Base-by-base conservation (phyloP, 768 basidiomycete genomes). In the Leucocoprinus sp. region DNA sequence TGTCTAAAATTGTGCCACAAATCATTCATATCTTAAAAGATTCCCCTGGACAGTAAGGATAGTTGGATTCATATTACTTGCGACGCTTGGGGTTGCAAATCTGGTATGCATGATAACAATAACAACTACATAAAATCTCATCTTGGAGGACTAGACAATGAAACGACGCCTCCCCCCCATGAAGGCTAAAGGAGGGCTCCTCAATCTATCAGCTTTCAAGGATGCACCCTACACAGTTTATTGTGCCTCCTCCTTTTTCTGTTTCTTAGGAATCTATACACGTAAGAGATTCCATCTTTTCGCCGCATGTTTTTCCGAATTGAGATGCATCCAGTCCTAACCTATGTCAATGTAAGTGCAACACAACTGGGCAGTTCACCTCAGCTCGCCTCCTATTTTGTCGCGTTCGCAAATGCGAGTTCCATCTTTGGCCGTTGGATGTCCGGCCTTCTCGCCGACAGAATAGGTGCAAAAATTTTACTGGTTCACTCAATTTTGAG, bases 31-130 rank as follows among this genome's bases (percentile, higher is more conserved):
- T 19, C 33, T 26, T 19, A 29, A 8, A 37, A 87, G 84, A n/a
- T 89, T 88, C 59, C 65, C 67, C 50, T 89, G 85, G 86, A 84
- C 85, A 0, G 76, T 84, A 70, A 70, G 86, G 9, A 74, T 81
- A 24, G 61, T 86, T 34, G 84, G 76, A 2, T 78, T 86, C 50
- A 74, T 85, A 7, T 57, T 85, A 0, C 50, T 82, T 1, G 50
- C 69, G 11, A 56, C 71, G 1, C 66, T 86, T 3, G 71, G 71
- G 1, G 56, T 74, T 9, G 70, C 75, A 11, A 84, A 82, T 58
- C 46, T 85, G 36, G 71, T 73, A 26, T 33, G 59, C 50, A 11
- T 18, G 22, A n/a, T 2, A 35, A 15, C 5, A 27, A 21, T 11
- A 15, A 17, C 40, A 40, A 7, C 29, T n/a, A n/a, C n/a, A n/a